These are phyloP conservation scores for Angophora floribunda DNA, from an alignment of 345 rosid genomes.

Conservation along the genomic window DNA sequence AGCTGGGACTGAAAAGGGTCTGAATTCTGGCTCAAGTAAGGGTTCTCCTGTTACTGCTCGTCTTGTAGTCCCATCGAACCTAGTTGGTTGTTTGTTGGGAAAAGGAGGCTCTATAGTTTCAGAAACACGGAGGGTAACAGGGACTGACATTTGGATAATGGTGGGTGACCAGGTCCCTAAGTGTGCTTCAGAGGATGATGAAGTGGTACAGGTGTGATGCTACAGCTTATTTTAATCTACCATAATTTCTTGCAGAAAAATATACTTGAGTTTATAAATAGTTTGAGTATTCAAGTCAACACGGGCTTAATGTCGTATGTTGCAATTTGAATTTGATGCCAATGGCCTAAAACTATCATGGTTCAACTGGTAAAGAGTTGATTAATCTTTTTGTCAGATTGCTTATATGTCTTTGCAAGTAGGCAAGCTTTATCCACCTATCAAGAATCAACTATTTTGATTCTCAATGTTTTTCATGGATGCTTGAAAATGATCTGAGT, in stretches of 20 bases:
- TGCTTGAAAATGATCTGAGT: not conserved
- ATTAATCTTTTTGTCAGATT: not conserved
- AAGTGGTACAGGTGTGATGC: slow-evolving; percentile 69
- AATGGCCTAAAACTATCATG: not conserved
- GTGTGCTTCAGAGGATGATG: slow-evolving; percentile 57
- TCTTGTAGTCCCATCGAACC: slow-evolving; percentile 61
- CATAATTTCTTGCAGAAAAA: not conserved
- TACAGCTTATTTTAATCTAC: not conserved
- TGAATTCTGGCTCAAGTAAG: slow-evolving; percentile 33
- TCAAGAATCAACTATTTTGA: not conserved
- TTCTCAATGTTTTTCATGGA: not conserved
- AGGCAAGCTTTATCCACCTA: not conserved
- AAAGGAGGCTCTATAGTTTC: slow-evolving; percentile 72
- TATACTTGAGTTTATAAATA: not conserved
- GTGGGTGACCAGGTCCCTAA: slow-evolving; percentile 50
- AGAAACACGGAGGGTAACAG: slow-evolving; percentile 67
- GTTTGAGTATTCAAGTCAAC: not conserved
- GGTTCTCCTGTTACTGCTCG: slow-evolving; percentile 50
- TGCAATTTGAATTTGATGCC: not conserved
- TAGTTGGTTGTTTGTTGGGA: slow-evolving; percentile 85
- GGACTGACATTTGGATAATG: slow-evolving; percentile 46
- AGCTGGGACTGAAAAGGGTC: slow-evolving; percentile 43
- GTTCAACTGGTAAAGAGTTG: not conserved
- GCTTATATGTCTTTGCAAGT: not conserved
- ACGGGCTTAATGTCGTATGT: not conserved